Percentiles rank a stretch among this genome's conserved stretches.
Conservation (phyloP, 805 yeast genomes). For the Saccharomycopsis vini region DNA sequence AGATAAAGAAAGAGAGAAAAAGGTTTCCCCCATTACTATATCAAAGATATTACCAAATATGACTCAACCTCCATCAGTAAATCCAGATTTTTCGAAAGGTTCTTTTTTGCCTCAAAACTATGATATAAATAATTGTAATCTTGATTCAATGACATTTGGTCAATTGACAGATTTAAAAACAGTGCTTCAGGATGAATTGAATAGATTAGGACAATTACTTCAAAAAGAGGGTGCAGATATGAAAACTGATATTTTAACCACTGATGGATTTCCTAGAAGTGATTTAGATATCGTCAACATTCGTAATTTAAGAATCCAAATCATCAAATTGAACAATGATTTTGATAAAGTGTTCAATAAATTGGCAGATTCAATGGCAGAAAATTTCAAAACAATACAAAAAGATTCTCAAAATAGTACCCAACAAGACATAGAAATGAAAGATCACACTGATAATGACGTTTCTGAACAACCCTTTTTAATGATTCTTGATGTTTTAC, state of each 20-base stretch:
- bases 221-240: constrained; percentile 43
- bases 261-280: constrained; percentile 77
- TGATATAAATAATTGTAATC: too few species aligned
- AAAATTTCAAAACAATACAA: constrained; percentile 36
- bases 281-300: constrained; percentile 76
- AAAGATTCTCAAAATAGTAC: not conserved
- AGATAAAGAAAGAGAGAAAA: too few species aligned
- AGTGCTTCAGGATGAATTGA: constrained; percentile 24
- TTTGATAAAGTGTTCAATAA: constrained; percentile 38
- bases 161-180: not conserved
- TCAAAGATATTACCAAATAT: not conserved
- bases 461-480: constrained; percentile 8
- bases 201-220: constrained; percentile 35
- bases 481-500: constrained; percentile 10
- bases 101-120: not conserved
- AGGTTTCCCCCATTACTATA: not conserved
- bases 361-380: constrained; percentile 38
- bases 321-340: constrained; percentile 67
- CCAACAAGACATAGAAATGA: not conserved
- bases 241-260: constrained; percentile 53
- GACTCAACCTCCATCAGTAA: not conserved
- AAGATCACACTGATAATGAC: not conserved
- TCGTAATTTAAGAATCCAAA: constrained; percentile 50
- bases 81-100: not conserved
- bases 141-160: not conserved